phyloP scores from a whole-genome alignment of 257 asterid genomes.

The Apocynum venetum region DNA sequence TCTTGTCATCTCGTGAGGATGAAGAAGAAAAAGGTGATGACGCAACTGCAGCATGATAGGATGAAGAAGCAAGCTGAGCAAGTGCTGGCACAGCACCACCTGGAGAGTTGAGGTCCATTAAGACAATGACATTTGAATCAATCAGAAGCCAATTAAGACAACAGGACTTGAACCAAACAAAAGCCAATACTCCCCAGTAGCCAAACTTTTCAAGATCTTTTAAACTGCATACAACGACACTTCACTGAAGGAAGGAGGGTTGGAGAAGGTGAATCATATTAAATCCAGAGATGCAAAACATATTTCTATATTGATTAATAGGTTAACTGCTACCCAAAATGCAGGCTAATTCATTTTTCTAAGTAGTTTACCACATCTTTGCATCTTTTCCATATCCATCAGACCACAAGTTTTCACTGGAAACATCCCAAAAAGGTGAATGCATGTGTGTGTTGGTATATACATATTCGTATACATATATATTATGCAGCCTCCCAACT shows the following conservation, averaged over 20 bases:
- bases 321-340: neutral
- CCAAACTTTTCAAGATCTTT: neutral
- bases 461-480: no score
- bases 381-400: neutral
- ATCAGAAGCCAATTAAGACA: no score
- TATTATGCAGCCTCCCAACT: neutral
- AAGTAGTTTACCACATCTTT: neutral
- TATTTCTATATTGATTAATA: neutral
- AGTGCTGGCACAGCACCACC: slow-evolving; percentile 96
- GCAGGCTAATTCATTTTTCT: neutral
- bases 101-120: slow-evolving; percentile 27
- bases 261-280: neutral
- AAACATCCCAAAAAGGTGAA: no score
- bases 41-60: slow-evolving; percentile 61
- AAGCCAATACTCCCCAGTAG: neutral
- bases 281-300: neutral
- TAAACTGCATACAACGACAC: neutral
- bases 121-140: neutral
- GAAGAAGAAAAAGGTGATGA: slow-evolving; percentile 43
- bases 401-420: neutral
- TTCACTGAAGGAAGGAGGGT: no score
- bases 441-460: no score
- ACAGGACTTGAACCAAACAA: neutral
- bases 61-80: slow-evolving; percentile 84
- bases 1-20: slow-evolving; percentile 35